Conservation (phyloP, 2,329 filamentous ascomycete species). For the Diaporthe citrichinensis region DNA sequence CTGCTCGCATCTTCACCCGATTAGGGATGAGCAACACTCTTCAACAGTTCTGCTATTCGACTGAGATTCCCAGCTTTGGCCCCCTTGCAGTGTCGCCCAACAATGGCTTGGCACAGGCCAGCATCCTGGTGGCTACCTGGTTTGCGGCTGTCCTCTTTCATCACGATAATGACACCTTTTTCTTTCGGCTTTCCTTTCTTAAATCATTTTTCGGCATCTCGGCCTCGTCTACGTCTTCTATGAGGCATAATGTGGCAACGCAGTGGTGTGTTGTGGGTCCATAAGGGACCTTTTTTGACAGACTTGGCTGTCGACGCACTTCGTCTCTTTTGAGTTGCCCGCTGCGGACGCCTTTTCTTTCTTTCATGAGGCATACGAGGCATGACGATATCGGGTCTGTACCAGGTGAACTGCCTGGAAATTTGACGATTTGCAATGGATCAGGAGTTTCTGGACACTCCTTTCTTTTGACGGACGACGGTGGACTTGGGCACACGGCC, state of each 20-base stretch:
- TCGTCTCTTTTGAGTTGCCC: not conserved
- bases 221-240: not conserved
- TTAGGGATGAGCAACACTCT: not conserved
- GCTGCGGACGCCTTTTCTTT: not conserved
- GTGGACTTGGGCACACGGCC: not conserved
- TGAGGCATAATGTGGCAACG: not conserved
- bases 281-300: not conserved
- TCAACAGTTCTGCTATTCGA: not conserved
- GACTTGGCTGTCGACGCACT: not conserved
- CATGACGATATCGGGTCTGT: not conserved
- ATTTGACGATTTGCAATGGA: not conserved
- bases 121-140: not conserved
- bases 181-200: not conserved
- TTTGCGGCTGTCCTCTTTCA: not conserved
- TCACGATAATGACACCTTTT: not conserved
- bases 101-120: not conserved
- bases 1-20: not conserved
- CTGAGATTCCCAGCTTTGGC: not conserved
- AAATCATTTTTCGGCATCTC: not conserved
- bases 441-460: not conserved
- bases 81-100: not conserved
- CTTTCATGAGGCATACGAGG: not conserved
- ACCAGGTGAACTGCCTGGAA: not conserved
- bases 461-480: not conserved
- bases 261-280: not conserved